These are phyloP conservation scores for Xylariaceae sp. DNA, from an alignment of 2,329 filamentous ascomycete genomes.

Conservation along the genomic window DNA sequence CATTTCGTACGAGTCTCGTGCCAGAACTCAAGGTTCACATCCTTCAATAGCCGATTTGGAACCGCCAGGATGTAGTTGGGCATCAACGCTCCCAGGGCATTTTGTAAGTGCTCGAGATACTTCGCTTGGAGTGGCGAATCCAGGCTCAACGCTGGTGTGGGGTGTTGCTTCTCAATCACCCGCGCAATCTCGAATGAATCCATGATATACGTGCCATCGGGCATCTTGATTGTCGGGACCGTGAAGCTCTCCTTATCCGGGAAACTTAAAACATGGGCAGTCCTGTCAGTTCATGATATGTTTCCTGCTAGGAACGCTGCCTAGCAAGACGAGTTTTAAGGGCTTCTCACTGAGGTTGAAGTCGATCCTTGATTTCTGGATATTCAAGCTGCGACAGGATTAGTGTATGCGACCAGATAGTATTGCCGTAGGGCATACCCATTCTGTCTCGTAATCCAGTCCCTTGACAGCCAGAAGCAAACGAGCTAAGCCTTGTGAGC, in stretches of 20 bases:
- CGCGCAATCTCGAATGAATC: constrained; percentile 59
- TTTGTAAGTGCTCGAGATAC: constrained; percentile 40
- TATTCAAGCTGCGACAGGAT: constrained; percentile 50
- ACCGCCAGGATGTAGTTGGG: constrained; percentile 47
- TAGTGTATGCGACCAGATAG: not conserved
- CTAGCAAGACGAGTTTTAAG: not conserved
- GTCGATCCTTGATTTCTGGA: constrained; percentile 55
- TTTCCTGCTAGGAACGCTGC: not conserved
- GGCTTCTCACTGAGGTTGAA: constrained; percentile 49
- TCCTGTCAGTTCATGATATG: not conserved
- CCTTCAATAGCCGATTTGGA: constrained; percentile 47
- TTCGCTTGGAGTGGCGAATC: constrained; percentile 48
- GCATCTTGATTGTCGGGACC: constrained; percentile 36
- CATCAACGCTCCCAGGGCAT: constrained; percentile 33
- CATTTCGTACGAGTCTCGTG: constrained; percentile 44
- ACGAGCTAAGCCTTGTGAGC: constrained; percentile 46
- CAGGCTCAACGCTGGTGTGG: constrained; percentile 54
- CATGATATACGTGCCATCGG: constrained; percentile 58
- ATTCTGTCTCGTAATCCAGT: constrained; percentile 64
- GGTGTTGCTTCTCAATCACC: constrained; percentile 56
- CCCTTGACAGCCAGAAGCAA: constrained; percentile 64
- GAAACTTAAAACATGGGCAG: constrained; percentile 33
- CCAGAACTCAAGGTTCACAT: constrained; percentile 53
- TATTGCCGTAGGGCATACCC: constrained; percentile 37
- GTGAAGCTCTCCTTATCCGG: constrained; percentile 35